Percentiles rank a stretch among this genome's conserved stretches.
Evolutionary conservation across 345 rosid species (phyloP).

Genomic region (Populus euphratica): DNA sequence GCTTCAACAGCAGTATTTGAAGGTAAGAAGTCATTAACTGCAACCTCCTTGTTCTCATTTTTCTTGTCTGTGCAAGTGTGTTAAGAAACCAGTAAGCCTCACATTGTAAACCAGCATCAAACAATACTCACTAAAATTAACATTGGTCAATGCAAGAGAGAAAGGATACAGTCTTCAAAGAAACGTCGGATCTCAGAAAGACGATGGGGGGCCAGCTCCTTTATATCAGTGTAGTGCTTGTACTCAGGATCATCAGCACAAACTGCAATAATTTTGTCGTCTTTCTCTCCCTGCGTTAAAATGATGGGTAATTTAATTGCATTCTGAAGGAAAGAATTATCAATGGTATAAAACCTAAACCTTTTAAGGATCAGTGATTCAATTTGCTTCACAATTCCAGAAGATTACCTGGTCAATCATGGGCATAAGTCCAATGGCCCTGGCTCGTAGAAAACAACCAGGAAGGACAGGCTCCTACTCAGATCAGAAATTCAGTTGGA

Average conservation of each 20-base stretch:
- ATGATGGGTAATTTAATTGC: neutral
- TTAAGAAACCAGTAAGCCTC: slow-evolving; percentile 9
- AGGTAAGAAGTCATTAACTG: slow-evolving; percentile 86
- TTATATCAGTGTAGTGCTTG: slow-evolving; percentile 79
- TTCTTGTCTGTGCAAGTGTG: slow-evolving; percentile 61
- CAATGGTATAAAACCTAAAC: neutral
- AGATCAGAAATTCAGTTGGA: slow-evolving; percentile 2
- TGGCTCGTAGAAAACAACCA: slow-evolving; percentile 89
- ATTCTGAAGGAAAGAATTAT: neutral
- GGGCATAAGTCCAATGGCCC: slow-evolving; percentile 96
- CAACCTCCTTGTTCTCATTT: slow-evolving; percentile 95
- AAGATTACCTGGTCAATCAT: slow-evolving; percentile 93
- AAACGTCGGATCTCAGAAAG: slow-evolving; percentile 87
- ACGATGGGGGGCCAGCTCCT: slow-evolving; percentile 92
- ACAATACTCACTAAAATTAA: neutral
- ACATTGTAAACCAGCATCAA: neutral
- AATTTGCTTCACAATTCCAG: neutral
- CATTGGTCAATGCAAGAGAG: neutral
- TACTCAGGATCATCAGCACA: slow-evolving; percentile 99
- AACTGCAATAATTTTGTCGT: slow-evolving; percentile 94
- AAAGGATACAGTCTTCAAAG: slow-evolving; percentile 90
- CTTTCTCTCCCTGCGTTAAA: slow-evolving; percentile 76
- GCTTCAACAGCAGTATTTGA: slow-evolving; percentile 61
- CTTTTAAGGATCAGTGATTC: neutral
- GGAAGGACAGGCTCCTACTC: slow-evolving; percentile 92